Percentiles rank a stretch among this genome's conserved stretches.
Conservation (phyloP, 257 asterid species). For the Penstemon barbatus region DNA sequence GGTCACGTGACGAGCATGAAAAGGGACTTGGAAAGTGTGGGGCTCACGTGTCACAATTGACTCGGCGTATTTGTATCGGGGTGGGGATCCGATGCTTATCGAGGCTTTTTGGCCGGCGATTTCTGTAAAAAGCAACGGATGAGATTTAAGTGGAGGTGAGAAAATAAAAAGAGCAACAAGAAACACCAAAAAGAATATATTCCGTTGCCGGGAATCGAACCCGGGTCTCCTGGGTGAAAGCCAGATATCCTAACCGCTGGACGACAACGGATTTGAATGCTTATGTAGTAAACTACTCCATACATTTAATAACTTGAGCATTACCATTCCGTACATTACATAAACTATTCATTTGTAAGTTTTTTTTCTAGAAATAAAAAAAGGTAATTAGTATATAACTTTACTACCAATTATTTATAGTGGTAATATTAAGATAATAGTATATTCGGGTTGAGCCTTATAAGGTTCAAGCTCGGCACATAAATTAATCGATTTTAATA, state of each 20-base stretch:
- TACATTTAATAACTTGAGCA: not conserved
- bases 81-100: conserved; percentile 28
- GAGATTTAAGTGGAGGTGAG: conserved; percentile 3
- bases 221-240: conserved; percentile 98
- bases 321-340: too few relatives aligned
- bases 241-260: conserved; percentile 99
- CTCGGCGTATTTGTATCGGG: conserved; percentile 6
- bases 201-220: conserved; percentile 94
- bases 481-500: too few relatives aligned
- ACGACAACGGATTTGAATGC: conserved; percentile 63
- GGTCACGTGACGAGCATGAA: conserved; percentile 20
- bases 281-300: too few relatives aligned
- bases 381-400: too few relatives aligned
- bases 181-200: not conserved
- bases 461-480: too few relatives aligned
- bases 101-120: conserved; percentile 41
- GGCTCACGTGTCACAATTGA: conserved; percentile 39
- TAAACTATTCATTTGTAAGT: too few relatives aligned
- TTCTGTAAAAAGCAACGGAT: conserved; percentile 25
- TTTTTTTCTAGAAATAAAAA: too few relatives aligned
- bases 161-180: not conserved
- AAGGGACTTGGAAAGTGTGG: conserved; percentile 12
- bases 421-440: too few relatives aligned
- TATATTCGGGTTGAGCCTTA: too few relatives aligned
- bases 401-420: too few relatives aligned